Conservation (phyloP, 2,329 filamentous ascomycete species). For the Fonsecaea multimorphosa region DNA sequence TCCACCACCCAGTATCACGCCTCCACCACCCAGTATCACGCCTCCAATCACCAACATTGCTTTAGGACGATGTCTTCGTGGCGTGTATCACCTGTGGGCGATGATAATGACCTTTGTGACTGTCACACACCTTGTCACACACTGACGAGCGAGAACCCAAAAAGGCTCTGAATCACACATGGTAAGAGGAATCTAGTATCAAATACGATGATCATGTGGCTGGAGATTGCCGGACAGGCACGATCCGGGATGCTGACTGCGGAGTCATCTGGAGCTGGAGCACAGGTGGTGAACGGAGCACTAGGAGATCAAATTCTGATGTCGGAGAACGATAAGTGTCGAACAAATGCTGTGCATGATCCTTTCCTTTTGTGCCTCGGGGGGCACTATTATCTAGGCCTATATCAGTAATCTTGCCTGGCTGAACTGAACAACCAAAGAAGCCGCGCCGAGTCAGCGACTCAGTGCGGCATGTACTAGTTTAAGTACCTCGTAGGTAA, state of each 20-base stretch:
- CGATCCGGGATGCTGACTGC: conserved; percentile 11
- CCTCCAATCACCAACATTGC: conserved; percentile 20
- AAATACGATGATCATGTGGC: conserved; percentile 1
- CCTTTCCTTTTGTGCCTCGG: neutral
- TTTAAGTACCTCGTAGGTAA: too few relatives aligned
- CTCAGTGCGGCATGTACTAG: neutral
- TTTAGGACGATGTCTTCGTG: neutral
- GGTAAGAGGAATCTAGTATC: neutral
- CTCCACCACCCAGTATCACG: conserved; percentile 22
- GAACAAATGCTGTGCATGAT: neutral
- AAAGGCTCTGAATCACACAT: neutral
- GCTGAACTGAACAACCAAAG: neutral
- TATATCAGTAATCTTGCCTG: neutral
- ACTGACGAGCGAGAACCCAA: neutral
- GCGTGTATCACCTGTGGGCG: conserved; percentile 1
- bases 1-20: conserved; percentile 20
- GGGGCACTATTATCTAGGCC: neutral
- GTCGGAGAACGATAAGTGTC: neutral
- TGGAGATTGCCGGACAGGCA: neutral
- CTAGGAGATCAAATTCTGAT: neutral
- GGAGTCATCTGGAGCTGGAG: conserved; percentile 14
- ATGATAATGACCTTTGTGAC: conserved; percentile 1
- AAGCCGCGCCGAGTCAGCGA: neutral
- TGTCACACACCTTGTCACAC: conserved; percentile 2
- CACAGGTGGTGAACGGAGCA: neutral